Evolutionary conservation across 306 rosid genomes (phyloP).

Genomic region (Vigna radiata): DNA sequence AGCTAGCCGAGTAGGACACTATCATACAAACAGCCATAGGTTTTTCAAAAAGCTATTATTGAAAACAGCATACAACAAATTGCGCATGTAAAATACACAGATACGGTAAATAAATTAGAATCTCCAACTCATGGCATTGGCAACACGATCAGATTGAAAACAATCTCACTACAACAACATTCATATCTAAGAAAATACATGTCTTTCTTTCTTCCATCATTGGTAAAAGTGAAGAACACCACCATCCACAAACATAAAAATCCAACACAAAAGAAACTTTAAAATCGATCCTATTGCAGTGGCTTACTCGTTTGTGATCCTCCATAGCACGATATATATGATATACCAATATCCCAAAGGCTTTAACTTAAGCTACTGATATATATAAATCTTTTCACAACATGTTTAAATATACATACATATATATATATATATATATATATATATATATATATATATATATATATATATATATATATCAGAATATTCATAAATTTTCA

Average conservation of each 20-base stretch:
- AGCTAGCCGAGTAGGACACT: slow-evolving; percentile 39
- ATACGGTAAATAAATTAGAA: slow-evolving; percentile 32
- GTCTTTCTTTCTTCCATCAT: slow-evolving; percentile 20
- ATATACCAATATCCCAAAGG: slow-evolving; percentile 13
- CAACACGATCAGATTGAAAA: slow-evolving; percentile 5
- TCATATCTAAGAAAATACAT: slow-evolving; percentile 20
- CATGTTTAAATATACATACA: slow-evolving; percentile 40
- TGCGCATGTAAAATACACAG: slow-evolving; percentile 24
- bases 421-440: slow-evolving; percentile 38
- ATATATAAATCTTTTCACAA: slow-evolving; percentile 44
- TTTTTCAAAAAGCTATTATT: slow-evolving; percentile 7
- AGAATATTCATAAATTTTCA: slow-evolving; percentile 30
- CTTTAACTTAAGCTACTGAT: slow-evolving; percentile 33
- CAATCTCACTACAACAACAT: slow-evolving; percentile 38
- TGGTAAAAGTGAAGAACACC: slow-evolving; percentile 36
- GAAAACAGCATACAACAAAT: slow-evolving; percentile 24
- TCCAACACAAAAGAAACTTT: slow-evolving; percentile 19
- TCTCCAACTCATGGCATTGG: slow-evolving; percentile 26
- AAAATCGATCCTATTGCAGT: slow-evolving; percentile 46
- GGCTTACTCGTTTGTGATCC: slow-evolving; percentile 44
- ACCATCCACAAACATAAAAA: slow-evolving; percentile 42
- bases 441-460: slow-evolving; percentile 38
- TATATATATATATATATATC: slow-evolving; percentile 28
- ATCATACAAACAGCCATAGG: slow-evolving; percentile 29
- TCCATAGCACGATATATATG: slow-evolving; percentile 44